These are phyloP conservation scores for Astathelohania contejeani DNA, from an alignment of 371 early-diverging fungal species.

Conservation along the genomic window DNA sequence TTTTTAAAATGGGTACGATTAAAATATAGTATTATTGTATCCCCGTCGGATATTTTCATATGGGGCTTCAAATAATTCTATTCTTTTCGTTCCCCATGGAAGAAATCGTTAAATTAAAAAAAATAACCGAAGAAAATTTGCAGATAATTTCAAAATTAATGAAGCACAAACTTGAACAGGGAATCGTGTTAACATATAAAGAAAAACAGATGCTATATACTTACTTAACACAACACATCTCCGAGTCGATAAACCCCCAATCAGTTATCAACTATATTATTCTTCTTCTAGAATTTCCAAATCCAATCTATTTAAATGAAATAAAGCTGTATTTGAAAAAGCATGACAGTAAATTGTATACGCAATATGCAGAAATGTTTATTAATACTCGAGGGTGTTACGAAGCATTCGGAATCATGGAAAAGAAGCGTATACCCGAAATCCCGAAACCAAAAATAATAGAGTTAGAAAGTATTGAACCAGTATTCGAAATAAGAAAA, in stretches of 20 bases:
- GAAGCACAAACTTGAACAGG: too few species aligned
- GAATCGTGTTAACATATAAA: too few species aligned
- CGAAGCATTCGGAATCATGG: constrained; percentile 23
- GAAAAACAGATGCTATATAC: too few species aligned
- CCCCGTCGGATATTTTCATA: neutral
- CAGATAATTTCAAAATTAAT: neutral
- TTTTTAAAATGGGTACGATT: neutral
- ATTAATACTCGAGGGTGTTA: constrained; percentile 6
- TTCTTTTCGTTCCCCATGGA: neutral
- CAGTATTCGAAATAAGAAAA: too few species aligned
- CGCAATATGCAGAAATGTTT: constrained; percentile 20
- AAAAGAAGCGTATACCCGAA: too few species aligned
- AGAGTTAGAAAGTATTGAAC: too few species aligned
- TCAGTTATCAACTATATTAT: neutral
- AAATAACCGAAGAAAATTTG: neutral
- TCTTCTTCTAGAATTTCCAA: neutral
- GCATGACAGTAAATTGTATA: constrained; percentile 14
- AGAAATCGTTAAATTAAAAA: neutral
- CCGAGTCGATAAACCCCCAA: too few species aligned
- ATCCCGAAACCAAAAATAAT: too few species aligned
- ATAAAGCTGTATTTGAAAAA: constrained; percentile 18
- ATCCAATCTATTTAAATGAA: constrained; percentile 30
- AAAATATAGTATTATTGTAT: constrained; percentile 6
- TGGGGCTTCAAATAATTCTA: neutral
- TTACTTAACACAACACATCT: too few species aligned